A percentile compares a stretch with the other conserved stretches of the same genome.
Evolutionary conservation across 352 stramenopile species (phyloP).

Genomic region (Stramenopiles sp.): DNA sequence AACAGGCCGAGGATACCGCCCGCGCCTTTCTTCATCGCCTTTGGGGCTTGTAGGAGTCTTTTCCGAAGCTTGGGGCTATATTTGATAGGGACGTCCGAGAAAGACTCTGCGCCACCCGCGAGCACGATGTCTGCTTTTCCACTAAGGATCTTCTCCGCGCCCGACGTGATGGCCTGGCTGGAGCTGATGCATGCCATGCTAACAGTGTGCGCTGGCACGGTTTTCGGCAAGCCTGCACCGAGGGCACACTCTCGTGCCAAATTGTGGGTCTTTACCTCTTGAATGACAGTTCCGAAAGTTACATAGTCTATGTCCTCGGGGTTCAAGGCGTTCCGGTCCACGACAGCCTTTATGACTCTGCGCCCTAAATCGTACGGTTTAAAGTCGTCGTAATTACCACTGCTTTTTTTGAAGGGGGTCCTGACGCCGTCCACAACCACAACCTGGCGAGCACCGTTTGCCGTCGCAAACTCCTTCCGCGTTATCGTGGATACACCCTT

Average conservation of each 20-base stretch:
- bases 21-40: slow-evolving; percentile 80
- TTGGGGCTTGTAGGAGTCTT: slow-evolving; percentile 57
- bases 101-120: slow-evolving; percentile 84
- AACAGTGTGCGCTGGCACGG: slow-evolving; percentile 83
- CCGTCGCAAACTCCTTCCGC: not conserved
- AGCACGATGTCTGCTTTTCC: slow-evolving; percentile 83
- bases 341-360: slow-evolving; percentile 77
- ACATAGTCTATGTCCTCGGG: slow-evolving; percentile 88
- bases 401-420: slow-evolving; percentile 79
- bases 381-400: slow-evolving; percentile 86
- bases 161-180: slow-evolving; percentile 73
- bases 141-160: slow-evolving; percentile 83
- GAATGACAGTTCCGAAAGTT: slow-evolving; percentile 82
- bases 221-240: slow-evolving; percentile 76
- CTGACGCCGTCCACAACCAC: slow-evolving; percentile 80
- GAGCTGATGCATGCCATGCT: slow-evolving; percentile 87
- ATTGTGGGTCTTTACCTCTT: slow-evolving; percentile 88
- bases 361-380: slow-evolving; percentile 89
- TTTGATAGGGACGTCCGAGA: slow-evolving; percentile 90
- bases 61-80: slow-evolving; percentile 63
- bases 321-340: slow-evolving; percentile 82
- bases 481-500: no score
- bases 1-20: slow-evolving; percentile 64
- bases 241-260: slow-evolving; percentile 85
- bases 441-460: slow-evolving; percentile 25